Conservation (phyloP, 2,329 filamentous ascomycete genomes). For the Geoglossum cookeanum region DNA sequence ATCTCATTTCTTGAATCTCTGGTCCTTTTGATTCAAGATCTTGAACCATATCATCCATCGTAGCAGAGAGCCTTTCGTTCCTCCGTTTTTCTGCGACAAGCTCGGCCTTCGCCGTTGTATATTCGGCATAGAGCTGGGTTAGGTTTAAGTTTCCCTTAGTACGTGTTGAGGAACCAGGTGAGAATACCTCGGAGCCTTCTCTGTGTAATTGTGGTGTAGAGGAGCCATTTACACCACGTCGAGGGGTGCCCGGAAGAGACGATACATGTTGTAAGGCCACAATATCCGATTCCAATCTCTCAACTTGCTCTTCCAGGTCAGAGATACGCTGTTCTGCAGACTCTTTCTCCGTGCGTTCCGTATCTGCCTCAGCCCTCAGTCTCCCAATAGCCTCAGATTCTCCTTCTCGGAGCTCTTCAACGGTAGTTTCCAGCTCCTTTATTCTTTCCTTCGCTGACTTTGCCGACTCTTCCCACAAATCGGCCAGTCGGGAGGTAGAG, state of each 20-base stretch:
- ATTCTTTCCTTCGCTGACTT: constrained; percentile 52
- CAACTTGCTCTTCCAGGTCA: constrained; percentile 44
- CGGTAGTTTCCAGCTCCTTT: constrained; percentile 44
- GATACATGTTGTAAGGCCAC: constrained; percentile 29
- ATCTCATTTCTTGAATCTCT: constrained; percentile 68
- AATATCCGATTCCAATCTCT: constrained; percentile 37
- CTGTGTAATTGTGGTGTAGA: constrained; percentile 43
- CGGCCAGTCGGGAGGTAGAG: constrained; percentile 58
- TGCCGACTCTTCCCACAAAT: constrained; percentile 61
- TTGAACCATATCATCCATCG: constrained; percentile 70
- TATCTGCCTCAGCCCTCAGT: constrained; percentile 37
- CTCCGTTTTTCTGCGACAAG: constrained; percentile 56
- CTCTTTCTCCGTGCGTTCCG: constrained; percentile 38
- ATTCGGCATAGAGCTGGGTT: constrained; percentile 33
- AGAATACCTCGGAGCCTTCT: constrained; percentile 36
- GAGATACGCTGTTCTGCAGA: constrained; percentile 41
- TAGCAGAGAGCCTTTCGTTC: constrained; percentile 52
- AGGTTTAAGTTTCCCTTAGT: constrained; percentile 30
- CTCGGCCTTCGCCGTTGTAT: constrained; percentile 35
- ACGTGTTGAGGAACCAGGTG: constrained; percentile 33
- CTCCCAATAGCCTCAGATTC: constrained; percentile 40
- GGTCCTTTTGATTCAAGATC: constrained; percentile 73
- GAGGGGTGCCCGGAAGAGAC: constrained; percentile 41
- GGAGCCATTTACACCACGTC: constrained; percentile 33
- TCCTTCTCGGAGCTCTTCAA: constrained; percentile 47